Base-by-base conservation (phyloP, 2,329 filamentous ascomycete genomes). In the Zymoseptoria crescenta region DNA sequence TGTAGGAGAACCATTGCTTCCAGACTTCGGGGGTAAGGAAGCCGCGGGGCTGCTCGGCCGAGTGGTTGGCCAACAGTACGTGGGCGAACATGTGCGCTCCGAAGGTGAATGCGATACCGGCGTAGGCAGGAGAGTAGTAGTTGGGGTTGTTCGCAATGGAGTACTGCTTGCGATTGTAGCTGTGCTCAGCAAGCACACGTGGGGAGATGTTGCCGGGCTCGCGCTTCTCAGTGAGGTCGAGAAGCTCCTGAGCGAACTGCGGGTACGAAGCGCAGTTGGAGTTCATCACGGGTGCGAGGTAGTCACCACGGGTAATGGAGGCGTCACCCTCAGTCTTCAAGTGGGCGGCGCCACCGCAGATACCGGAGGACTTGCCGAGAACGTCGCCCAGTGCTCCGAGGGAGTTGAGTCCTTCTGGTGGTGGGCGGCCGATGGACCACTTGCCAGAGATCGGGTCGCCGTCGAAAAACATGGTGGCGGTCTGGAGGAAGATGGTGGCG, bases 41-140 rank as follows among this genome's bases (percentile, higher is more conserved):
- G 24, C 66, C 66, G 13, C 62, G 57, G 10, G 66, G 66, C 8
- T 67, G 41, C 30, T 63, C 63, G 8, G 65, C 63, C 21, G 65
- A 66, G 65, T 67, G 66, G 57, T 68, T 68, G 52, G 65, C 63
- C 4, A 68, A 50, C 9, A 68, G 58, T 35, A 64, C 58, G 27
- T 58, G 65, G 20, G 66, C 64, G 55, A 68, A 68, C 66, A 68
- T 68, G 61, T 68, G 66, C 4, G 66, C 66, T 28, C 66, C 66
- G 56, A 68, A 68, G 52, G 66, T 68, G 65, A 68, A 68, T 9
- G 66, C 66, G 20, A 68, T 61, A 54, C 66, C 66, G 10, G 66
- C 64, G 53, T 68, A 68, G 16, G 64, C 56, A 8, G 66, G 66
- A 10, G 59, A 59, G 61, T 64, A 68, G 52, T 68, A 68, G 60